Percentiles rank a stretch among this genome's conserved stretches.
Conservation (phyloP, 805 yeast species). For the Pichia gijzeniarum region DNA sequence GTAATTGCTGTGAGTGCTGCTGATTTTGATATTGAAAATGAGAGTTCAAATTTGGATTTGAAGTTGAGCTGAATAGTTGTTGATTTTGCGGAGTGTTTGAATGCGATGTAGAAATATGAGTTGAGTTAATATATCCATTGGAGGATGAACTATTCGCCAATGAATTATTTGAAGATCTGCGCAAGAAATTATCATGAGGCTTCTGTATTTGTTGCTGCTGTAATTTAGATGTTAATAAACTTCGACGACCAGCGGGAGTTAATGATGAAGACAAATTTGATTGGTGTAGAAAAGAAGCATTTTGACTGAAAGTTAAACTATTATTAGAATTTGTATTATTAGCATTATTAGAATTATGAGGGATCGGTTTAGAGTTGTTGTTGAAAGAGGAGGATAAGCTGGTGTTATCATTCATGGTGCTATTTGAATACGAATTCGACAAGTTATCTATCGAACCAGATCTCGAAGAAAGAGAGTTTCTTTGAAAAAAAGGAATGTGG, state of each 20-base stretch:
- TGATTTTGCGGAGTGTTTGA: constrained; percentile 5
- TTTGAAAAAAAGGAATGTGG: constrained; percentile 18
- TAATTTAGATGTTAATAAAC: constrained; percentile 26
- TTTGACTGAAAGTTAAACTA: not conserved
- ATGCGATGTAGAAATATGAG: constrained; percentile 2
- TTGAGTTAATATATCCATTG: not conserved
- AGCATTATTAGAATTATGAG: not conserved
- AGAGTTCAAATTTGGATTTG: not conserved
- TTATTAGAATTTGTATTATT: not conserved
- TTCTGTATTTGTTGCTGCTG: constrained; percentile 17
- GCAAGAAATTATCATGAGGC: constrained; percentile 8
- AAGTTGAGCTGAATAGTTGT: not conserved
- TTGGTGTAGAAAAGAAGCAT: constrained; percentile 6
- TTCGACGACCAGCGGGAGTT: constrained; percentile 26
- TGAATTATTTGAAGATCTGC: constrained; percentile 4
- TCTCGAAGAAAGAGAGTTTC: constrained; percentile 24
- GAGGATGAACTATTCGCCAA: not conserved
- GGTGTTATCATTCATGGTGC: not conserved
- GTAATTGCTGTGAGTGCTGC: not conserved
- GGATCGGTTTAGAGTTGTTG: not conserved
- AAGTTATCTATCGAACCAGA: constrained; percentile 21
- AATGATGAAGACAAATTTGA: constrained; percentile 5
- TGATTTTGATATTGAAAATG: constrained; percentile 7
- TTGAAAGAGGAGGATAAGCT: not conserved
- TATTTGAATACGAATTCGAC: not conserved